These are phyloP conservation scores for Aureobasidium sp. DNA, from an alignment of 2,329 filamentous ascomycete genomes.

Conservation along the genomic window DNA sequence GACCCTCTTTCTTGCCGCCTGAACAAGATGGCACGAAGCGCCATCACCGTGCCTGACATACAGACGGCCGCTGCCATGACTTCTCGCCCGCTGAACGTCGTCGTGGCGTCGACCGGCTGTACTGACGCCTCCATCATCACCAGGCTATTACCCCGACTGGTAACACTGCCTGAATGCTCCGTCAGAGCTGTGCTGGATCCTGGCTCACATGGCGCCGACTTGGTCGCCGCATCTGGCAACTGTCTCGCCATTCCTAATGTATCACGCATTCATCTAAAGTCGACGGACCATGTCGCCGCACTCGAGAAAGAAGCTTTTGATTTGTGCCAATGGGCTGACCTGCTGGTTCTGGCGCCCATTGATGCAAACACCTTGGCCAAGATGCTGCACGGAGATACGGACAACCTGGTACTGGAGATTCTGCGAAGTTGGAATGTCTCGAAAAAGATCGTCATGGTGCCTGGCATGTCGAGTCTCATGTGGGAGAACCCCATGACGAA, in stretches of 20 bases:
- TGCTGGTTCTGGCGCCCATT: conserved; percentile 76
- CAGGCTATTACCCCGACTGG: conserved; percentile 28
- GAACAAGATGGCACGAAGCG: conserved; percentile 10
- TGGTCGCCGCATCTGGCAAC: conserved; percentile 27
- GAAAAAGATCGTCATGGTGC: conserved; percentile 77
- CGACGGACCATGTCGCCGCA: conserved; percentile 22
- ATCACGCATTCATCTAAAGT: conserved; percentile 20
- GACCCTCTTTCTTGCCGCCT: neutral
- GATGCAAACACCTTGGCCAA: conserved; percentile 78
- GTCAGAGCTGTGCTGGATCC: conserved; percentile 30
- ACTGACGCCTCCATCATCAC: conserved; percentile 27
- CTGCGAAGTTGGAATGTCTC: conserved; percentile 79
- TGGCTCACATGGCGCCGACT: conserved; percentile 28
- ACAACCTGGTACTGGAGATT: conserved; percentile 72
- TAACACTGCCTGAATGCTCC: conserved; percentile 29
- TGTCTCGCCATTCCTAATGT: conserved; percentile 29
- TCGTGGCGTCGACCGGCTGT: conserved; percentile 32
- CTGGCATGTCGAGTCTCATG: conserved; percentile 82
- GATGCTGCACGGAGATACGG: conserved; percentile 79
- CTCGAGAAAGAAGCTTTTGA: conserved; percentile 48
- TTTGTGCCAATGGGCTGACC: conserved; percentile 78
- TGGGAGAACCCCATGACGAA: conserved; percentile 88
- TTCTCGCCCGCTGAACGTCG: conserved; percentile 26
- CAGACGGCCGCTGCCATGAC: conserved; percentile 1
- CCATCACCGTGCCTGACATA: conserved; percentile 16